Conservation (phyloP, 163 green algal genomes). For the Coccomyxa subellipsoidea region DNA sequence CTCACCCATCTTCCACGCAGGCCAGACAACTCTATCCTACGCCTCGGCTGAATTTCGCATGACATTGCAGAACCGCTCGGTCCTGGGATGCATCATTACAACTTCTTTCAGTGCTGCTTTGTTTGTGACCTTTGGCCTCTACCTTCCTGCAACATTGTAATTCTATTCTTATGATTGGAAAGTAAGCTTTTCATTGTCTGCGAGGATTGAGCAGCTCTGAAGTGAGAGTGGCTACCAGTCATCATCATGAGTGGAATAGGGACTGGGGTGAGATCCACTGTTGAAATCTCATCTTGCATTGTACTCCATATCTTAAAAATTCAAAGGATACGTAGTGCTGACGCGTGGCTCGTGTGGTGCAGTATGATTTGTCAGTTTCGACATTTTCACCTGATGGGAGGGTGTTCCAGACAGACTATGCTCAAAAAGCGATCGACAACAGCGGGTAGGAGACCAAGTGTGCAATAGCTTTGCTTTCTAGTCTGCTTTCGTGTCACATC, state of each 20-base stretch:
- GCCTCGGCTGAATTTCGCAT: no score
- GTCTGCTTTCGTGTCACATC: not conserved
- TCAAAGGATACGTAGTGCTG: no score
- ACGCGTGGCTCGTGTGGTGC: slow-evolving; percentile 22
- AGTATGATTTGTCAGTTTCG: slow-evolving; percentile 96
- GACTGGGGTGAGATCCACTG: not conserved
- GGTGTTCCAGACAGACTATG: slow-evolving; percentile 99
- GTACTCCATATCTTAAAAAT: not conserved
- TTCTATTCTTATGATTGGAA: no score
- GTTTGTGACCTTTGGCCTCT: no score
- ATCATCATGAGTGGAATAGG: slow-evolving; percentile 3
- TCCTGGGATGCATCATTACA: no score
- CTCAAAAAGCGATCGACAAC: slow-evolving; percentile 97
- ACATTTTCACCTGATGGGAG: slow-evolving; percentile 97
- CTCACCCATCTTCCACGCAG: not conserved
- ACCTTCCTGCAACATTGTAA: no score
- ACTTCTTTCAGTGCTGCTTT: not conserved
- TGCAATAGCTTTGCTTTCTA: not conserved
- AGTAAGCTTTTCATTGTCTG: no score
- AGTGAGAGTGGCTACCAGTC: not conserved
- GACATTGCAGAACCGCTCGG: not conserved
- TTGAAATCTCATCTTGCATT: not conserved
- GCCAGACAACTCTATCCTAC: no score
- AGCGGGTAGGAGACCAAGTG: slow-evolving; percentile 67
- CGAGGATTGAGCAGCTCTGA: not conserved